Evolutionary conservation across 805 yeast species (phyloP).

Genomic region (Lachancea cidri): DNA sequence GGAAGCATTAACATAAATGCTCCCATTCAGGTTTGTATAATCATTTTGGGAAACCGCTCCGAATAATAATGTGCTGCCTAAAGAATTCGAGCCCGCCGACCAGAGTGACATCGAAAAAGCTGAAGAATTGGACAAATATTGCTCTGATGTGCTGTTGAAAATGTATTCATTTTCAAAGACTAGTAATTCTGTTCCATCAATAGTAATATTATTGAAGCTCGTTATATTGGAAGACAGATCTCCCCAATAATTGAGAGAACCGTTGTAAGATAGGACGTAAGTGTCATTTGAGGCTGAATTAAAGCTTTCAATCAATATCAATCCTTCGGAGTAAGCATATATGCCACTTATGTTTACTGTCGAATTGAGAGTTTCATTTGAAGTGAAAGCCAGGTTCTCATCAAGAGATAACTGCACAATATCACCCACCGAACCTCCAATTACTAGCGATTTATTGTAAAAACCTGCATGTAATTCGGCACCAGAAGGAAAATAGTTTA

Average conservation of each 20-base stretch:
- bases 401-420: slow-evolving; percentile 34
- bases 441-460: slow-evolving; percentile 39
- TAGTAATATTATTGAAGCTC: slow-evolving; percentile 19
- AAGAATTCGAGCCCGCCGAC: slow-evolving; percentile 26
- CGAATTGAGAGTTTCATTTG: slow-evolving; percentile 8
- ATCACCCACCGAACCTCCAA: slow-evolving; percentile 43
- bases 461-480: slow-evolving; percentile 24
- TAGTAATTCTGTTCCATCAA: slow-evolving; percentile 17
- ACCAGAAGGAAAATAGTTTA: slow-evolving; percentile 26
- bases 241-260: slow-evolving; percentile 16
- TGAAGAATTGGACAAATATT: slow-evolving; percentile 19
- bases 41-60: slow-evolving; percentile 25
- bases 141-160: slow-evolving; percentile 27
- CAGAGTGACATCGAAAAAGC: slow-evolving; percentile 21
- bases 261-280: slow-evolving; percentile 20
- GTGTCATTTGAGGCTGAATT: slow-evolving; percentile 11
- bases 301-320: slow-evolving; percentile 30
- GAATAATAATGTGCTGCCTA: slow-evolving; percentile 32
- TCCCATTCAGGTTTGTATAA: slow-evolving; percentile 17
- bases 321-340: slow-evolving; percentile 28
- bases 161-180: slow-evolving; percentile 23
- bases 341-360: slow-evolving; percentile 20
- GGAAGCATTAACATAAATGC: slow-evolving; percentile 15
- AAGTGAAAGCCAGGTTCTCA: slow-evolving; percentile 10
- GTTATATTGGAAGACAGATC: slow-evolving; percentile 6